phyloP scores from a whole-genome alignment of 176 grass and related monocot species.

The Bothriochloa decipiens region DNA sequence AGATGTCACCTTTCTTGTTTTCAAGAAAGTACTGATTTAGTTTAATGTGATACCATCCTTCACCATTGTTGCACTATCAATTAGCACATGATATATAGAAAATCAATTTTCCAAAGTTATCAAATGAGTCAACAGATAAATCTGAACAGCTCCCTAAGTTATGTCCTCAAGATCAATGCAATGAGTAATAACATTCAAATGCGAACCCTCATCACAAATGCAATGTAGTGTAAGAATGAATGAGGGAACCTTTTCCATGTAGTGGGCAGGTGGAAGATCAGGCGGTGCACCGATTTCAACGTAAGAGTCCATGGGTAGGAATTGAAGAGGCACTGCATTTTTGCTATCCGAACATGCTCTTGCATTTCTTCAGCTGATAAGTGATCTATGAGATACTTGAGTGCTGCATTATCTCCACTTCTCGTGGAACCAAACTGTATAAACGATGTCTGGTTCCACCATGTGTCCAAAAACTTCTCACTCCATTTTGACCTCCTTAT shows the following conservation, averaged over 20 bases:
- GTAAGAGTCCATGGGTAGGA: slow-evolving; percentile 82
- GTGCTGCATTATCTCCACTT: slow-evolving; percentile 80
- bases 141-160: not conserved
- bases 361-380: slow-evolving; percentile 60
- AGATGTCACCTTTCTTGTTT: slow-evolving; percentile 19
- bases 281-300: slow-evolving; percentile 51
- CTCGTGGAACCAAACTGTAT: slow-evolving; percentile 72
- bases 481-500: slow-evolving; percentile 79
- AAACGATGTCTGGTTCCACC: slow-evolving; percentile 95
- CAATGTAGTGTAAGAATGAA: not conserved
- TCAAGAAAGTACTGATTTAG: not conserved
- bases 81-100: not conserved
- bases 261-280: slow-evolving; percentile 51
- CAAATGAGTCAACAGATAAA: not conserved
- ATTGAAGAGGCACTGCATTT: slow-evolving; percentile 91
- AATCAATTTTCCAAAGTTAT: not conserved
- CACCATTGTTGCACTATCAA: not conserved
- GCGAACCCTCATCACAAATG: not conserved
- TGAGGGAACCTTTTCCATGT: slow-evolving; percentile 78
- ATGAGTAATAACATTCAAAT: not conserved
- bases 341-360: slow-evolving; percentile 59
- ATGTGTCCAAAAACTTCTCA: slow-evolving; percentile 60
- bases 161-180: not conserved
- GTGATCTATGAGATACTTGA: slow-evolving; percentile 61
- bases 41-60: not conserved